A percentile compares a stretch with the other conserved stretches of the same genome.
These are phyloP conservation scores for Cordyceps farinosa DNA, from an alignment of 2,329 filamentous ascomycete genomes.

Conservation along the genomic window DNA sequence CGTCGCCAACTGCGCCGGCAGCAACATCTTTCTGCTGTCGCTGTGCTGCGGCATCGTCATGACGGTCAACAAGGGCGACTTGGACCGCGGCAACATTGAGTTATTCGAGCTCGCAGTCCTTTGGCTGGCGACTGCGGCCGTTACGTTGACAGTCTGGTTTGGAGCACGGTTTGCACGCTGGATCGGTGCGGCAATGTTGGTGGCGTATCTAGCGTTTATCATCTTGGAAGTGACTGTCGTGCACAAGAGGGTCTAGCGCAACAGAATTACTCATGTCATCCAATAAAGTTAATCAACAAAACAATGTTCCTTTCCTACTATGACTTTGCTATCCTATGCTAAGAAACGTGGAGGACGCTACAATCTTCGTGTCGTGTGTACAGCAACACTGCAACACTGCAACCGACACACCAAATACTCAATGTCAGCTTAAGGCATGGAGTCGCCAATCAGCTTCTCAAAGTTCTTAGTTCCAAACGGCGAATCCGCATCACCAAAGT, in stretches of 20 bases:
- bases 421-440: neutral
- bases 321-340: too few species aligned
- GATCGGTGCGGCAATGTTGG: constrained; percentile 20
- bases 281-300: too few species aligned
- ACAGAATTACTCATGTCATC: too few species aligned
- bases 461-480: constrained; percentile 28
- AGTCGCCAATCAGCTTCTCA: neutral
- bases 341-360: neutral
- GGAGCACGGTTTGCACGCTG: constrained; percentile 16
- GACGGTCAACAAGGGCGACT: constrained; percentile 15
- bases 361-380: neutral
- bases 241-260: neutral
- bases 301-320: too few species aligned
- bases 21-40: constrained; percentile 52
- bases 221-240: constrained; percentile 21
- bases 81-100: constrained; percentile 18
- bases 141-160: constrained; percentile 23
- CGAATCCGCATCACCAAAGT: constrained; percentile 39
- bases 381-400: neutral
- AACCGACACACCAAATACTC: neutral
- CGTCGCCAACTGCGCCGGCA: constrained; percentile 50
- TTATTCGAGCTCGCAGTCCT: constrained; percentile 21
- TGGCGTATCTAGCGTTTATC: constrained; percentile 22
- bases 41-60: constrained; percentile 44
- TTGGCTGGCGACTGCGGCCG: constrained; percentile 21